Base-by-base conservation (phyloP, 768 basidiomycete genomes). In the Dioszegia crocea region DNA sequence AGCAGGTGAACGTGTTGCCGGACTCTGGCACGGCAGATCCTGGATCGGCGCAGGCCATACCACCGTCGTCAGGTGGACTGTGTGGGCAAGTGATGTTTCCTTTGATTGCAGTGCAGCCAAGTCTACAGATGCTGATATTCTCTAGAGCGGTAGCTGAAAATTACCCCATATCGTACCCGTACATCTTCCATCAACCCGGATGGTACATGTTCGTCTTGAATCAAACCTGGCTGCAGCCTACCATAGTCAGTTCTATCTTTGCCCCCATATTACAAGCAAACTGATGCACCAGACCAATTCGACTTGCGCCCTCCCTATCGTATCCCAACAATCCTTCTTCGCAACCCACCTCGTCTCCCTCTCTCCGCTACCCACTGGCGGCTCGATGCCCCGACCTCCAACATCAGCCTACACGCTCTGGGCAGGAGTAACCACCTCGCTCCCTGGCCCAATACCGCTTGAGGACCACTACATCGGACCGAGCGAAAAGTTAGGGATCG, bases 171-270 rank as follows among this genome's bases (percentile, higher is more conserved):
- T 46, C 51, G 0, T 73, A 69, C 47, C 68, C 72, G 0, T 75
- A 73, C 51, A 40, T 49, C 4, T 75, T 77, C 45, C 40, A 59
- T 3, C n/a, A 59, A 24, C 56, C 68, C 2, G 76, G 76, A 43
- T 77, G 70, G 70, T 73, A 77, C 55, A 66, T 71, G 66, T 72
- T 67, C 48, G 71, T 74, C 4, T 43, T 77, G 39, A 77, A 77
- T 56, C 73, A 75, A 44, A 77, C 76, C 0, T 74, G 62, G 63
- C 38, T 66, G 17, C 63, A 73, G 49, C 64, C 74, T 1, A 71
- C 69, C 2, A 57, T 74, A 8, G 76, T 75, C 39, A 63, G 75
- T 61, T 9, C n/a, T 51, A 30, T 38, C 30, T 46, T 40, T 29
- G 12, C 26, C 38, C 21, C 40, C n/a, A 19, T 24, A 50, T 10